phyloP scores from a whole-genome alignment of 495 filamentous ascomycete species.

The Penicillium parvum region DNA sequence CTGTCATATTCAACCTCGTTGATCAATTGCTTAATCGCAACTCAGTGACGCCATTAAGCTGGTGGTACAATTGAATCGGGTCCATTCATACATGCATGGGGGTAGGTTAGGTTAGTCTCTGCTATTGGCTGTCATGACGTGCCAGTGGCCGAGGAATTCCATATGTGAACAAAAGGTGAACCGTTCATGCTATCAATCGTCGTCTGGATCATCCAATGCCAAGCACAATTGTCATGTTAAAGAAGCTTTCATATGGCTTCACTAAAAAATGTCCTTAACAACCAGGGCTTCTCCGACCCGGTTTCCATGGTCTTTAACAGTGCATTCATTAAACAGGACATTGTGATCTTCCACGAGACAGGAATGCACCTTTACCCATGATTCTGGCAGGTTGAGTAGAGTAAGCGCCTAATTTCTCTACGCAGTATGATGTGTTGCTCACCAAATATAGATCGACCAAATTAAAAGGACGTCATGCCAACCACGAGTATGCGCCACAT shows the following conservation, averaged over 20 bases:
- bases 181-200: conserved; percentile 18
- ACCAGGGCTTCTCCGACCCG: no score
- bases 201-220: conserved; percentile 11
- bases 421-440: no score
- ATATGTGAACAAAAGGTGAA: background rate
- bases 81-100: conserved; percentile 1
- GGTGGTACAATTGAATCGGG: conserved; percentile 1
- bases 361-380: no score
- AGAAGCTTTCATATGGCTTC: no score
- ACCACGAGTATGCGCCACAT: background rate
- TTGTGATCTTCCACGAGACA: no score
- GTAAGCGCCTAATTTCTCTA: no score
- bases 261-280: no score
- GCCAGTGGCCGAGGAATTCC: conserved; percentile 1
- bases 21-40: background rate
- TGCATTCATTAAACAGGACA: no score
- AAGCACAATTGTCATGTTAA: no score
- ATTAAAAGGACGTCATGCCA: background rate
- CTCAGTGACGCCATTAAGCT: conserved; percentile 22
- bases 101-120: background rate
- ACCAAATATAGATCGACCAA: background rate
- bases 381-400: no score
- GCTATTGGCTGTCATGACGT: conserved; percentile 20
- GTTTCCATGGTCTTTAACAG: no score
- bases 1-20: no score